Conservation (phyloP, 73 alveolate species). For the Paramecium biaurelia region DNA sequence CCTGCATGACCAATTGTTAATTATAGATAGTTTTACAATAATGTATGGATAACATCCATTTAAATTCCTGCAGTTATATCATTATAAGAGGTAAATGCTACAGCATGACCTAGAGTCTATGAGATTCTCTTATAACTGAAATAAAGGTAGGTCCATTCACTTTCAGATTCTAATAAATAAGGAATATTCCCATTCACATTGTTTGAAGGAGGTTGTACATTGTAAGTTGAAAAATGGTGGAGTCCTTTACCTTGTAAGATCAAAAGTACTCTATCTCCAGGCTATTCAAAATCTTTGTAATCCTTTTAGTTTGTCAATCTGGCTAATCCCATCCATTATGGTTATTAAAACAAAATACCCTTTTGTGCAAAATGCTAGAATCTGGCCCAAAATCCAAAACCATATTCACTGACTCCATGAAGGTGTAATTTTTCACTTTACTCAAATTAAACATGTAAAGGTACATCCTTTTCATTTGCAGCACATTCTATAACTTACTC, state of each 20-base stretch:
- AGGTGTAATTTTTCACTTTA: slow-evolving; percentile 29
- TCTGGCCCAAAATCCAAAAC: slow-evolving; percentile 43
- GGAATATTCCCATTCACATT: slow-evolving; percentile 52
- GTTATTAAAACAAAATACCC: background rate
- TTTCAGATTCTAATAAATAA: background rate
- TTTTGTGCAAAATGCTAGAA: background rate
- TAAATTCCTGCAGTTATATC: slow-evolving; percentile 44
- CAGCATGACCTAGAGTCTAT: slow-evolving; percentile 28
- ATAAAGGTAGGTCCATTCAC: slow-evolving; percentile 40
- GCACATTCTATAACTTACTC: slow-evolving; percentile 32
- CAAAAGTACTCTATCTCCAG: slow-evolving; percentile 49
- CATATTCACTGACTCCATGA: slow-evolving; percentile 31
- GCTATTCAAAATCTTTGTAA: slow-evolving; percentile 23
- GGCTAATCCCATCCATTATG: slow-evolving; percentile 53
- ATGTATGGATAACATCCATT: slow-evolving; percentile 16
- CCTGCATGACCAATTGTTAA: slow-evolving; percentile 46
- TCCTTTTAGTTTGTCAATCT: slow-evolving; percentile 10
- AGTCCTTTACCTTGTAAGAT: background rate
- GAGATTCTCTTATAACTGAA: slow-evolving; percentile 50
- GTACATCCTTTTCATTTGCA: background rate
- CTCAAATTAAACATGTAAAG: slow-evolving; percentile 20
- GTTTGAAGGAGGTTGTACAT: background rate
- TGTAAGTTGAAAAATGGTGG: slow-evolving; percentile 32
- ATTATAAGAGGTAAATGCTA: slow-evolving; percentile 18
- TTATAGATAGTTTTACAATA: background rate